phyloP scores from a whole-genome alignment of 1,284 basidiomycete genomes.

The Cutaneotrichosporon cavernicola region DNA sequence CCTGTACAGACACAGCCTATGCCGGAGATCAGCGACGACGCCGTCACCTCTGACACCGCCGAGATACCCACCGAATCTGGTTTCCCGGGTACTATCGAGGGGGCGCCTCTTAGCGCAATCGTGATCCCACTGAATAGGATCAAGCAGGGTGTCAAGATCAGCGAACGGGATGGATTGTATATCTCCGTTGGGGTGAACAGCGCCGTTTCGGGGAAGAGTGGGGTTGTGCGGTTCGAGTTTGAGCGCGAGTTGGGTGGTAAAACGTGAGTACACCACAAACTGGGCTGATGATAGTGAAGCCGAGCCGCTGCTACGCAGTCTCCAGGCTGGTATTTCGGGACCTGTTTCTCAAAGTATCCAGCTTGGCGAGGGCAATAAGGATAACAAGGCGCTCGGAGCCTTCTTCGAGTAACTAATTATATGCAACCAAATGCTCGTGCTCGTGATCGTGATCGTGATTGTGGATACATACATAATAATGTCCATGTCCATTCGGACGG shows the following conservation, averaged over 20 bases:
- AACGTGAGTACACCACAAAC: constrained; percentile 33
- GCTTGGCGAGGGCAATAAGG: too few relatives aligned
- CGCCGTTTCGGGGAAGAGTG: constrained; percentile 30
- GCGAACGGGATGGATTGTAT: constrained; percentile 11
- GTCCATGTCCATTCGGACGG: neutral
- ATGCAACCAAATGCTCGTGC: neutral
- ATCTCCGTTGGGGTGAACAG: constrained; percentile 13
- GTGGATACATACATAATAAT: neutral
- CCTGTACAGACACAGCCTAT: too few relatives aligned
- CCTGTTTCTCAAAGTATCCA: too few relatives aligned
- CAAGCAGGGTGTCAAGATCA: constrained; percentile 29
- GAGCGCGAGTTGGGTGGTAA: constrained; percentile 50
- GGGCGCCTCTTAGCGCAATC: constrained; percentile 36
- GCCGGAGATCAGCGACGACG: neutral
- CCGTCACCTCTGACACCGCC: neutral
- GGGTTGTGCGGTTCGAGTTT: constrained; percentile 47
- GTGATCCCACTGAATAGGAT: constrained; percentile 33
- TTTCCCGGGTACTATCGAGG: constrained; percentile 44
- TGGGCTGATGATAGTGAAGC: too few relatives aligned
- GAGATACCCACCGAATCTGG: constrained; percentile 34
- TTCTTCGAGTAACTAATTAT: too few relatives aligned
- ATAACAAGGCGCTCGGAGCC: neutral
- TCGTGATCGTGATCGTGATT: neutral
- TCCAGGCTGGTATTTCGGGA: too few relatives aligned
- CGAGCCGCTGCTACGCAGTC: too few relatives aligned